Percentiles rank a stretch among this genome's conserved stretches.
Evolutionary conservation across 2,329 filamentous ascomycete species (phyloP).

Genomic region (Colletotrichum viniferum): DNA sequence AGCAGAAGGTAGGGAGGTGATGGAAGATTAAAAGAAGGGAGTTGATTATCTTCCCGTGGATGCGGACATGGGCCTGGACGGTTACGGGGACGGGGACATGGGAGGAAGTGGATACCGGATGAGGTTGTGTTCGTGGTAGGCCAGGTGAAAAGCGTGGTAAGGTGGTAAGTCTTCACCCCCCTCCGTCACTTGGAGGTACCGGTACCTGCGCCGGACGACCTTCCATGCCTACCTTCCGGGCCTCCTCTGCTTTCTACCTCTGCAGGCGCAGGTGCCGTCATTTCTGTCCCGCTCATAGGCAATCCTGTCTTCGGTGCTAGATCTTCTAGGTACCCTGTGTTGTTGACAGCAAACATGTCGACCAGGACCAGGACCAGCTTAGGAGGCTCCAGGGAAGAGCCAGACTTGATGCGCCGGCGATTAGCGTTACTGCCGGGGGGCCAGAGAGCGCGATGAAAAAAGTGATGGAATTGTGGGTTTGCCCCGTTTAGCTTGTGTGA

Average conservation of each 20-base stretch:
- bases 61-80: neutral
- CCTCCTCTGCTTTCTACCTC: neutral
- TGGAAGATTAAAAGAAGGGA: conserved; percentile 16
- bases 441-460: neutral
- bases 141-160: neutral
- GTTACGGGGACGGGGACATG: neutral
- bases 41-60: neutral
- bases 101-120: conserved; percentile 12
- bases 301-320: neutral
- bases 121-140: conserved; percentile 3
- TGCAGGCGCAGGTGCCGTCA: neutral
- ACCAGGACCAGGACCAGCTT: neutral
- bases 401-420: neutral
- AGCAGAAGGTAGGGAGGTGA: neutral
- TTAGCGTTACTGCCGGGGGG: neutral
- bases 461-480: neutral
- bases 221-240: neutral
- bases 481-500: neutral
- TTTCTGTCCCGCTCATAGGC: neutral
- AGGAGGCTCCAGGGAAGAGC: neutral
- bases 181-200: conserved; percentile 3
- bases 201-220: neutral
- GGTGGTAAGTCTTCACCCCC: neutral
- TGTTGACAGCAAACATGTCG: neutral
- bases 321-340: neutral